Evolutionary conservation across 768 basidiomycete genomes (phyloP), one percentile per base, ranked within the genome.

Genomic region (Cystobasidium tubakii): DNA sequence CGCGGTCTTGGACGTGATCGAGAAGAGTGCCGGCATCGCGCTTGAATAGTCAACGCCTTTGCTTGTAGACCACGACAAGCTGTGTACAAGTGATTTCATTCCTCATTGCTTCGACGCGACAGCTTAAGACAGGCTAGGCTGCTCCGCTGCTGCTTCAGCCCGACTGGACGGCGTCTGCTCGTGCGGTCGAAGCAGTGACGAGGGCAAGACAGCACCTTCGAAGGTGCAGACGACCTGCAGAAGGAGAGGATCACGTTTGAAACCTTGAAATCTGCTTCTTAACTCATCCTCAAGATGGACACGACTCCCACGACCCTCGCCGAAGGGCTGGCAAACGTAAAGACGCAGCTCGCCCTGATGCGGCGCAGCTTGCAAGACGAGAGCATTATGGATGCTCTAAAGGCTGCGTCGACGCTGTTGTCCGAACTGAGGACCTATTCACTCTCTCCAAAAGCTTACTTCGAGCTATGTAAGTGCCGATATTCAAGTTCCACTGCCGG

Each of bases 361-460:
- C 50, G 53, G 23, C 42, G 77, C 50, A 76, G 77, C 57, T 74
- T 80, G 33, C 92, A 98, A 81, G 83, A 88, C 77, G 95, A 98
- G 83, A 90, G 93, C 80, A 88, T 98, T 75, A 99, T 99, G 96
- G 95, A 99, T 81, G 95, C 92, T 15, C 85, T 98, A 79, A 98
- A 99, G 84, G 90, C 90, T 73, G 94, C 96, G 1, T 96, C 93
- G 79, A 86, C 93, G 73, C 98, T 98, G 95, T 87, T 99, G 64
- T 91, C 92, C 13, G 96, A 98, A 80, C 85, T 98, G 27, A 86
- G 96, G 71, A 98, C 95, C 0, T 92, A 90, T 1, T 91, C 91
- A 12, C 85, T 98, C 76, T 90, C 90, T 1, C 91, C 93, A 13
- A 99, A 99, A 80, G 93, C 97, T 80, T 99, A 99, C 82, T 98